Evolutionary conservation across 208 protist genomes (phyloP).

Genomic region (Crithidia sp.): DNA sequence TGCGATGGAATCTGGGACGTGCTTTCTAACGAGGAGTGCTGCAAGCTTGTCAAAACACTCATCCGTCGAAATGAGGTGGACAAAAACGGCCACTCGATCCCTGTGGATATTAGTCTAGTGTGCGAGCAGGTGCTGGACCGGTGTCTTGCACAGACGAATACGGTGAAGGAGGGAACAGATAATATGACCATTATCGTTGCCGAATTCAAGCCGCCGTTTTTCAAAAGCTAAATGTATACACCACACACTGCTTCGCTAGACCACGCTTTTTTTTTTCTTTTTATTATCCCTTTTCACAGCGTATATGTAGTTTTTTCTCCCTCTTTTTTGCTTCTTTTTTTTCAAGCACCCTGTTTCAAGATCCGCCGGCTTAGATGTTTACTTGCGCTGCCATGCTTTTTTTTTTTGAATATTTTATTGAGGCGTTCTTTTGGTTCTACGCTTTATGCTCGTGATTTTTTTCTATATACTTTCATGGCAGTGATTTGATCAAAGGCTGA

Average conservation of each 20-base stretch:
- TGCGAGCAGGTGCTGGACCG: conserved; percentile 81
- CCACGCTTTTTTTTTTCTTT: neutral
- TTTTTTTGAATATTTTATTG: neutral
- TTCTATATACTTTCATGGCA: conserved; percentile 9
- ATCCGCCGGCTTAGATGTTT: too few species aligned
- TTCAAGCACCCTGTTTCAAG: too few species aligned
- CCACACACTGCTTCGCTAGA: neutral
- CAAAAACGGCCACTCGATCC: conserved; percentile 25
- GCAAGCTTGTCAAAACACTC: conserved; percentile 51
- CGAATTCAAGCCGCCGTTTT: conserved; percentile 86
- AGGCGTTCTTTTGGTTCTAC: neutral
- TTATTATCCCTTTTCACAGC: neutral
- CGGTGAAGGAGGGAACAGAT: conserved; percentile 66
- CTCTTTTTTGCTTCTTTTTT: neutral
- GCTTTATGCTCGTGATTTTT: neutral
- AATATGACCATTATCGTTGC: conserved; percentile 92
- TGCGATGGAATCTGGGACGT: conserved; percentile 96
- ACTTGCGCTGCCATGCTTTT: neutral
- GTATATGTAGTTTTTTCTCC: neutral
- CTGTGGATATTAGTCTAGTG: conserved; percentile 72
- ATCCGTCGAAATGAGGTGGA: conserved; percentile 37
- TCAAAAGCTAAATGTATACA: conserved; percentile 24
- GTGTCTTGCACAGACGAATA: conserved; percentile 70
- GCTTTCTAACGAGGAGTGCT: conserved; percentile 81
- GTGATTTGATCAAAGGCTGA: neutral